Percentiles rank a stretch among this genome's conserved stretches.
Conservation (phyloP, 2,329 filamentous ascomycete genomes). For the Xylariaceae sp. region DNA sequence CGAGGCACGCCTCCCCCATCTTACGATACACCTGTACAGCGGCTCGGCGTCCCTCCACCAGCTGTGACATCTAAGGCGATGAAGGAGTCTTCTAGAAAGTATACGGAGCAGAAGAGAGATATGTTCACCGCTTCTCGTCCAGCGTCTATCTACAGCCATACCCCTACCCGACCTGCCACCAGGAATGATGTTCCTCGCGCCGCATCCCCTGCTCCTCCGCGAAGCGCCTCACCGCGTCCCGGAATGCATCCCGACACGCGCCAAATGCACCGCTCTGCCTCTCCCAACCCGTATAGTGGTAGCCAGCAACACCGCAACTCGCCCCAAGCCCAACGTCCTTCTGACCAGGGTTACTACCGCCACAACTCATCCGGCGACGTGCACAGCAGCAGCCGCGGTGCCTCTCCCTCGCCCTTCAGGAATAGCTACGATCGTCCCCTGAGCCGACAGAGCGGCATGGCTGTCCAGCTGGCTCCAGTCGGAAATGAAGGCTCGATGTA, state of each 20-base stretch:
- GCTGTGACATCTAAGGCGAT: constrained; percentile 92
- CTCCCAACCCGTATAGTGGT: constrained; percentile 17
- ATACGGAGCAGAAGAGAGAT: constrained; percentile 74
- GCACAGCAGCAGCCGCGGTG: constrained; percentile 33
- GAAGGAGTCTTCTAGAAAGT: constrained; percentile 91
- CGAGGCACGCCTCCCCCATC: constrained; percentile 80
- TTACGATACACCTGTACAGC: constrained; percentile 73
- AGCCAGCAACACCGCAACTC: constrained; percentile 29
- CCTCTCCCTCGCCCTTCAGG: constrained; percentile 46
- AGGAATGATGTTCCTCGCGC: constrained; percentile 58
- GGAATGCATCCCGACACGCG: constrained; percentile 45
- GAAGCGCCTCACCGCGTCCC: constrained; percentile 61
- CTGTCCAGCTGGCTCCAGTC: constrained; percentile 62
- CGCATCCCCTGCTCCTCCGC: constrained; percentile 65
- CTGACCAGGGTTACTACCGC: constrained; percentile 47
- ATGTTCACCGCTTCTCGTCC: constrained; percentile 58
- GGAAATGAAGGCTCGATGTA: constrained; percentile 53
- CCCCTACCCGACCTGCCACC: constrained; percentile 53
- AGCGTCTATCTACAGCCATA: constrained; percentile 35
- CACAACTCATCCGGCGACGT: constrained; percentile 49
- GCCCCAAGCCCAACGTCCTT: constrained; percentile 41
- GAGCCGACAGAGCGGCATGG: constrained; percentile 53
- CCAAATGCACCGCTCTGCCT: constrained; percentile 28
- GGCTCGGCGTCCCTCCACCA: constrained; percentile 82
- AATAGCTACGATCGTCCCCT: constrained; percentile 46